phyloP scores from a whole-genome alignment of 352 stramenopile species.

The Bremia lactucae region DNA sequence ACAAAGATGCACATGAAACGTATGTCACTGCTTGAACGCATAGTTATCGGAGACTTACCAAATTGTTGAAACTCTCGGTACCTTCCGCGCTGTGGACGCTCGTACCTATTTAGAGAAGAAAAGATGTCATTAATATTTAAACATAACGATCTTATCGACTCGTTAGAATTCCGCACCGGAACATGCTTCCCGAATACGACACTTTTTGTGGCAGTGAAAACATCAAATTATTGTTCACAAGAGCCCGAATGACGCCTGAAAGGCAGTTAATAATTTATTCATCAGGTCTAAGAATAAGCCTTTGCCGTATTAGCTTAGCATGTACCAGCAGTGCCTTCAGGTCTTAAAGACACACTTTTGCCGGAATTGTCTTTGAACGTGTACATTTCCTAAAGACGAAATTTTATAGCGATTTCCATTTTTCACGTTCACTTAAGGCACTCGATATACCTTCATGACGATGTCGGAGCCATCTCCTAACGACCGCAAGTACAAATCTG shows the following conservation, averaged over 20 bases:
- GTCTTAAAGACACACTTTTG: conserved; percentile 77
- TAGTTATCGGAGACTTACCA: conserved; percentile 26
- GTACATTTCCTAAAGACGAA: conserved; percentile 72
- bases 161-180: conserved; percentile 52
- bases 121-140: too few relatives aligned
- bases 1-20: conserved; percentile 2
- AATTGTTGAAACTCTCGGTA: conserved; percentile 87
- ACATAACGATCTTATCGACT: too few relatives aligned
- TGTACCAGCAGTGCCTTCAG: conserved; percentile 71
- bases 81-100: conserved; percentile 73
- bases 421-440: background rate
- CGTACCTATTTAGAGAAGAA: conserved; percentile 56
- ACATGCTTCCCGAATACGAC: conserved; percentile 82
- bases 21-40: too few relatives aligned
- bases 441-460: conserved; percentile 62
- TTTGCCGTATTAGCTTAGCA: background rate
- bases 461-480: conserved; percentile 80
- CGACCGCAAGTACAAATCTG: conserved; percentile 70
- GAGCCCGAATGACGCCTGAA: conserved; percentile 57
- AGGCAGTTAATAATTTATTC: background rate
- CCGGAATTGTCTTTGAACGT: conserved; percentile 82
- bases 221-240: conserved; percentile 72
- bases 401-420: background rate
- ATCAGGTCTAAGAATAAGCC: too few relatives aligned
- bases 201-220: conserved; percentile 70